Conservation (phyloP, 2,329 filamentous ascomycete species). For the Fusarium guadeloupense region DNA sequence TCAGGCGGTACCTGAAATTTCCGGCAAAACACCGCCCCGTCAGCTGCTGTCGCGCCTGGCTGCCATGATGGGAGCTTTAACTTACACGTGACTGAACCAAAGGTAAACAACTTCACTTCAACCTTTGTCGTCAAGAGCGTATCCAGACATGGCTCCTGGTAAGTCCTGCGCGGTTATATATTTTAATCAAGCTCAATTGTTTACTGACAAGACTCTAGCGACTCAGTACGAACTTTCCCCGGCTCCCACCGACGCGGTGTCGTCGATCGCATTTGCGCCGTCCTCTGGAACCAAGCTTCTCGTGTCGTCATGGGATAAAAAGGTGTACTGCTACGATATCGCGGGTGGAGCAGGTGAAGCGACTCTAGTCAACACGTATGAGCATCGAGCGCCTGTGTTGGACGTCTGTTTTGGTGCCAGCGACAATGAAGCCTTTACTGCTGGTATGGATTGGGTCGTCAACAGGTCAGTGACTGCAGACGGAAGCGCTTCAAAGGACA, state of each 20-base stretch:
- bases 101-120: conserved; percentile 50
- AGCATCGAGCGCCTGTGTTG: conserved; percentile 85
- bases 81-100: conserved; percentile 48
- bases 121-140: conserved; percentile 31
- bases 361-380: conserved; percentile 73
- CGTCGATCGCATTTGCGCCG: conserved; percentile 85
- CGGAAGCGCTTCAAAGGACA: conserved; percentile 1
- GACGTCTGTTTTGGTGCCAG: conserved; percentile 90
- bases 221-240: conserved; percentile 85
- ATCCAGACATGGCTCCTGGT: conserved; percentile 55
- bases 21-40: conserved; percentile 44
- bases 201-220: conserved; percentile 52
- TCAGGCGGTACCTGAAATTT: conserved; percentile 41
- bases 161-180: conserved; percentile 21
- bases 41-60: conserved; percentile 16
- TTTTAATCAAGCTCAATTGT: neutral
- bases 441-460: conserved; percentile 87
- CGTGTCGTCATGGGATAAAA: conserved; percentile 95
- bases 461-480: conserved; percentile 63
- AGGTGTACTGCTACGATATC: conserved; percentile 89
- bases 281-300: conserved; percentile 77
- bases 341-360: conserved; percentile 64
- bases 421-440: conserved; percentile 85
- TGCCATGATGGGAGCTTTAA: conserved; percentile 23
- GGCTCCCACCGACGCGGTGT: conserved; percentile 87